These are phyloP conservation scores for Phytophthora fragariaefolia DNA, from an alignment of 352 stramenopile genomes.

Conservation along the genomic window DNA sequence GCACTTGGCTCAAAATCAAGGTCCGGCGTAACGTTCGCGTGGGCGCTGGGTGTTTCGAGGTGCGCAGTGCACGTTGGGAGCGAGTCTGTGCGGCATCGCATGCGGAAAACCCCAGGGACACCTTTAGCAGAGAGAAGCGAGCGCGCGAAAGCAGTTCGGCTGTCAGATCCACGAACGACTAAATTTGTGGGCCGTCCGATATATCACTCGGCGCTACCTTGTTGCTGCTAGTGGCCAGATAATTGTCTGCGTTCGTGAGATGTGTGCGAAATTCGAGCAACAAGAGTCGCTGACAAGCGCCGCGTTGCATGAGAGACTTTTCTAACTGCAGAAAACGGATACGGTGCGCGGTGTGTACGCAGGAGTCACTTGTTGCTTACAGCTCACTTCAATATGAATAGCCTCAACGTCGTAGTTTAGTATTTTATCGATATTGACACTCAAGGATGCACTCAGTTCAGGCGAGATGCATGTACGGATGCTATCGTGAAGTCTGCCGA, in stretches of 20 bases:
- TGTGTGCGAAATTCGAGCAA: neutral
- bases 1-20: slow-evolving; percentile 2
- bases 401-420: slow-evolving; percentile 28
- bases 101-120: slow-evolving; percentile 21
- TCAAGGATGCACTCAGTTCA: neutral
- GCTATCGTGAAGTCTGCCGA: slow-evolving; percentile 4
- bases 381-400: slow-evolving; percentile 22
- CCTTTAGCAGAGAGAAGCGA: slow-evolving; percentile 3
- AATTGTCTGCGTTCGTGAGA: slow-evolving; percentile 16
- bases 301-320: slow-evolving; percentile 3
- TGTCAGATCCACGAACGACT: slow-evolving; percentile 24
- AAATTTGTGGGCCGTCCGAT: slow-evolving; percentile 34
- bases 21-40: slow-evolving; percentile 21
- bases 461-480: neutral
- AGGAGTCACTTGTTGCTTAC: no score
- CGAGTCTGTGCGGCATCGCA: slow-evolving; percentile 23
- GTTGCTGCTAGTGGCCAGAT: slow-evolving; percentile 20
- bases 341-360: no score
- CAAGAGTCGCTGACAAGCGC: no score
- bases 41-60: slow-evolving; percentile 18
- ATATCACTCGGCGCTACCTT: slow-evolving; percentile 25
- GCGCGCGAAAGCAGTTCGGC: slow-evolving; percentile 4
- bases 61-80: slow-evolving; percentile 1
- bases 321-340: slow-evolving; percentile 15
- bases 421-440: neutral